Percentiles rank a stretch among this genome's conserved stretches.
These are phyloP conservation scores for Pachyrhizus erosus DNA, from an alignment of 306 rosid species.

Conservation along the genomic window DNA sequence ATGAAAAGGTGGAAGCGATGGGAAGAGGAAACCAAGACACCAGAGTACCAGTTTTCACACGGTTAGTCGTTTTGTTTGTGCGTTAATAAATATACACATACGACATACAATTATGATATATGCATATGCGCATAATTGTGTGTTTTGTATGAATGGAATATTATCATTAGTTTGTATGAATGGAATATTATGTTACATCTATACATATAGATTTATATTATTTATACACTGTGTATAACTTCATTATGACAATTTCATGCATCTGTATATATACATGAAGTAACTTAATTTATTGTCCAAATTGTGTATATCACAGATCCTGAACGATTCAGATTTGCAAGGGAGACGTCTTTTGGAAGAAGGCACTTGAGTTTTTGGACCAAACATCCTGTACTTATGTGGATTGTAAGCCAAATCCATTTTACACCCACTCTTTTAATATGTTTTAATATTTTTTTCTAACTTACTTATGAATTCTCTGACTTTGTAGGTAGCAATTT, in stretches of 20 bases:
- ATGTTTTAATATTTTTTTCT: neutral
- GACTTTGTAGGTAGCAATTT: neutral
- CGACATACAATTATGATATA: neutral
- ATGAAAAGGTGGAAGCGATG: conserved; percentile 91
- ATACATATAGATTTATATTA: too few species aligned
- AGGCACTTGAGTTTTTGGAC: conserved; percentile 90
- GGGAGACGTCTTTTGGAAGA: conserved; percentile 91
- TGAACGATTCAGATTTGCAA: conserved; percentile 86
- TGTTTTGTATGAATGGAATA: too few species aligned
- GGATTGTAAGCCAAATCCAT: conserved; percentile 74
- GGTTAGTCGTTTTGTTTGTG: conserved; percentile 72
- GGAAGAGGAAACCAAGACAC: conserved; percentile 86
- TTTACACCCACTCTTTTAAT: neutral
- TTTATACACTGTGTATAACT: too few species aligned
- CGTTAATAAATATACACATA: neutral
- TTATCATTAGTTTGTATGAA: too few species aligned
- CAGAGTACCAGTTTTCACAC: conserved; percentile 79
- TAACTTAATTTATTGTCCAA: neutral
- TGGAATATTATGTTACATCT: too few species aligned
- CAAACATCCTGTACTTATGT: conserved; percentile 64
- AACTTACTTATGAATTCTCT: neutral
- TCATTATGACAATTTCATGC: too few species aligned
- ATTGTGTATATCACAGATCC: conserved; percentile 62
- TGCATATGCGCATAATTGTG: neutral
- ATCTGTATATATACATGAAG: too few species aligned